These are phyloP conservation scores for Geotrichum ghanense DNA, from an alignment of 805 yeast species.

Conservation along the genomic window DNA sequence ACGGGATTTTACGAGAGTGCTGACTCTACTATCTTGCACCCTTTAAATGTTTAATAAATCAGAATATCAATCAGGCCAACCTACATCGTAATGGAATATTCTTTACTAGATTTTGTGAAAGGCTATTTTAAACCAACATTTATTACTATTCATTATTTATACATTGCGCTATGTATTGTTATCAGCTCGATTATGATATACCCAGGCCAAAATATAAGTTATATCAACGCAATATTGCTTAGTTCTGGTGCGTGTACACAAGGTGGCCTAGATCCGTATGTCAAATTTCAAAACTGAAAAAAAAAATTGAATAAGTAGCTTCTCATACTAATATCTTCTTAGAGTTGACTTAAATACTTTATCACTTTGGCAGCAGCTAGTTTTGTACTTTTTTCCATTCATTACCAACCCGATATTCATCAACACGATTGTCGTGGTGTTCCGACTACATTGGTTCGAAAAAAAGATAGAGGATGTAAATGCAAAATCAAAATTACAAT, in stretches of 20 bases:
- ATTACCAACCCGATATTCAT: constrained; percentile 82
- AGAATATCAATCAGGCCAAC: no score
- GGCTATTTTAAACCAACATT: background rate
- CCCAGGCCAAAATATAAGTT: constrained; percentile 53
- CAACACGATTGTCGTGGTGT: constrained; percentile 63
- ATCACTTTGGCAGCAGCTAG: constrained; percentile 68
- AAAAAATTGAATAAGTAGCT: no score
- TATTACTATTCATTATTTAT: constrained; percentile 30
- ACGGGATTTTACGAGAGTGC: no score
- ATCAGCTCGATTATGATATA: constrained; percentile 66
- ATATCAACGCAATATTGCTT: constrained; percentile 72
- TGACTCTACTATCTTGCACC: no score
- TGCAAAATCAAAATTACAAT: constrained; percentile 63
- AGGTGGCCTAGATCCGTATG: constrained; percentile 78
- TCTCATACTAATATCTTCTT: no score
- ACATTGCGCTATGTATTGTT: constrained; percentile 48
- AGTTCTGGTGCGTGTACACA: constrained; percentile 75
- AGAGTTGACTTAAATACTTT: no score
- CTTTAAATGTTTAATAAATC: no score
- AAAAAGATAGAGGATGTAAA: constrained; percentile 75
- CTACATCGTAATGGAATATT: no score
- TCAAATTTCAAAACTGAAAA: no score
- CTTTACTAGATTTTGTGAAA: no score
- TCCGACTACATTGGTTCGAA: constrained; percentile 84
- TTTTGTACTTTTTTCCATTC: constrained; percentile 48